phyloP scores from a whole-genome alignment of 2,329 filamentous ascomycete species.

The Cordyceps cicadae region DNA sequence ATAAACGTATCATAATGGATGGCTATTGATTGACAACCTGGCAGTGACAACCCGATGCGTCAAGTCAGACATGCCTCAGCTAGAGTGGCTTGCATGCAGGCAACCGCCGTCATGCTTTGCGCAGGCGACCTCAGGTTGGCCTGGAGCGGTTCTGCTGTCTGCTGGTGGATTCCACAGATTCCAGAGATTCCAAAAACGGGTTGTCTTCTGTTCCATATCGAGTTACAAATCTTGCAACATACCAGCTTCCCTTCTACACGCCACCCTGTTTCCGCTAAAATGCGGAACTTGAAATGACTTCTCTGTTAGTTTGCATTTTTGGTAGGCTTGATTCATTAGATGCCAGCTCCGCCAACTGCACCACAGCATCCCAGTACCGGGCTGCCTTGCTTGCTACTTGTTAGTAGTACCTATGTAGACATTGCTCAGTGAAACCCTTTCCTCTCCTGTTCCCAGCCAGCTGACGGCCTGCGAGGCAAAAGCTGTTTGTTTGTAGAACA shows the following conservation, averaged over 20 bases:
- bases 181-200: too few species aligned
- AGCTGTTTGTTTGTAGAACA: not conserved
- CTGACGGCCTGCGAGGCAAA: not conserved
- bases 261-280: too few species aligned
- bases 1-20: not conserved
- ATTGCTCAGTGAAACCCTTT: not conserved
- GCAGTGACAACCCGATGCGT: not conserved
- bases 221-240: too few species aligned
- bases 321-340: not conserved
- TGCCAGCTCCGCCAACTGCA: not conserved
- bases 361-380: not conserved
- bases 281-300: not conserved
- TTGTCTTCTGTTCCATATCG: too few species aligned
- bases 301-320: not conserved
- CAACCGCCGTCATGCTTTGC: not conserved
- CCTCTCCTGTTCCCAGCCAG: not conserved
- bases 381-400: not conserved
- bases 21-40: too few species aligned
- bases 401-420: too few species aligned
- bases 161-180: too few species aligned
- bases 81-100: not conserved
- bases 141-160: too few species aligned
- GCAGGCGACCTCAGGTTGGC: not conserved
- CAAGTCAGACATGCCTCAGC: not conserved
- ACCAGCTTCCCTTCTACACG: too few species aligned